Base-by-base conservation (phyloP, 257 asterid genomes). In the Solanum virginianum region DNA sequence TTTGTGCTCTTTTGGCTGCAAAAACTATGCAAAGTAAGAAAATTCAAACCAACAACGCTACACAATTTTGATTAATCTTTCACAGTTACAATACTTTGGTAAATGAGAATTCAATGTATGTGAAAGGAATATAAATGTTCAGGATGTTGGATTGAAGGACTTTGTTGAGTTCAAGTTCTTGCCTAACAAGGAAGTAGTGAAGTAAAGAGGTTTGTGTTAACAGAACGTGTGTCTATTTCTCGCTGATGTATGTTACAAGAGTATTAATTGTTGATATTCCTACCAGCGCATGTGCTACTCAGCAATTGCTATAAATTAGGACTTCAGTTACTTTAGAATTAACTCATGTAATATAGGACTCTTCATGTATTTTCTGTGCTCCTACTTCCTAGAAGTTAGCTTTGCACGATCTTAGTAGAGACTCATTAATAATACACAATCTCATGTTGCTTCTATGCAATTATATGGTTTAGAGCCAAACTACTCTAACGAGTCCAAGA, bases 1-100 rank as follows among this genome's bases (percentile, higher is more conserved):
- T 91, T 90, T 87, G 51, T 90, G 93, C 29, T 91, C 93, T 88
- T 88, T 91, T 71, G 89, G 90, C 92, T 91, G 89, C 90, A 17
- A 85, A 56, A 80, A 85, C 17, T 74, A 70, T 63, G 47, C 20
- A 7, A 3, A 15, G 75, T 66, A 32, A 66, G 75, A 66, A 66
- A 43, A 43, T 4, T 20, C 20, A 6, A 72, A 45, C 36, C 53
- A n/a, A 45, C 20, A 43, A 72, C n/a, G 20, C 36, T 72, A 10
- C 5, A 45, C 39, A 72, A 45, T 72, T 72, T 72, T 72, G 18
- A 72, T 6, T 45, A 72, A 72, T 45, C 12, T 13, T 72, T 45
- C 57, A 4, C 57, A n/a, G 9, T 11, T 12, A 0, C 5, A 36
- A 4, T 36, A 36, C 56, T 55, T 55, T 55, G 62, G 62, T 55